A percentile compares a stretch with the other conserved stretches of the same genome.
Evolutionary conservation across 2,329 filamentous ascomycete species (phyloP).

Genomic region (Exophiala viscosa): DNA sequence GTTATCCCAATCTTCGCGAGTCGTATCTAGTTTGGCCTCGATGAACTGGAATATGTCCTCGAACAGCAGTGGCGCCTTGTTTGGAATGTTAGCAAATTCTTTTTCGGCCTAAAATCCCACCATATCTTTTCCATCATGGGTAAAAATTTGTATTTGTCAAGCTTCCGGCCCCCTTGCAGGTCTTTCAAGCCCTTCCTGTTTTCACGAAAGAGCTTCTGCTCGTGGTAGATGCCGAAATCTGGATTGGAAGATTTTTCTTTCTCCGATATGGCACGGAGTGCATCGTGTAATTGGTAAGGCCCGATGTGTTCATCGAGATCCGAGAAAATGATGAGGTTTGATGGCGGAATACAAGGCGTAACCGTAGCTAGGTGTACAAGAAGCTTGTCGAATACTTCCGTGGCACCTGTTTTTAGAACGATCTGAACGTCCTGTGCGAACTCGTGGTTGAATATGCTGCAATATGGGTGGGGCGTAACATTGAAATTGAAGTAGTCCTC

Average conservation of each 20-base stretch:
- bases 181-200: slow-evolving; percentile 47
- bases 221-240: slow-evolving; percentile 48
- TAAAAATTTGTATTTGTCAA: slow-evolving; percentile 62
- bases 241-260: slow-evolving; percentile 40
- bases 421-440: slow-evolving; percentile 28
- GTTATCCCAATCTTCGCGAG: neutral
- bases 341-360: slow-evolving; percentile 42
- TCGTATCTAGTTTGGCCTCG: neutral
- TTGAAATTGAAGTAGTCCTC: no score
- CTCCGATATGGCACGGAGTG: slow-evolving; percentile 34
- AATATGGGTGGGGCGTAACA: no score
- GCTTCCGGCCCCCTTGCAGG: slow-evolving; percentile 46
- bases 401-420: slow-evolving; percentile 57
- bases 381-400: slow-evolving; percentile 50
- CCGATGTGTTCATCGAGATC: slow-evolving; percentile 31
- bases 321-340: slow-evolving; percentile 47
- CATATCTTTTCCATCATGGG: slow-evolving; percentile 54
- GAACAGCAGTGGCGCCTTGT: neutral
- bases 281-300: slow-evolving; percentile 31
- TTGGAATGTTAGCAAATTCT: slow-evolving; percentile 28
- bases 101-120: slow-evolving; percentile 42
- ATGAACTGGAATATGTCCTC: neutral
- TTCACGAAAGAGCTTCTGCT: slow-evolving; percentile 32
- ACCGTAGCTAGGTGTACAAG: slow-evolving; percentile 54
- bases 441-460: no score